Base-by-base conservation (phyloP, 345 rosid species). In the Tarenaya hassleriana region DNA sequence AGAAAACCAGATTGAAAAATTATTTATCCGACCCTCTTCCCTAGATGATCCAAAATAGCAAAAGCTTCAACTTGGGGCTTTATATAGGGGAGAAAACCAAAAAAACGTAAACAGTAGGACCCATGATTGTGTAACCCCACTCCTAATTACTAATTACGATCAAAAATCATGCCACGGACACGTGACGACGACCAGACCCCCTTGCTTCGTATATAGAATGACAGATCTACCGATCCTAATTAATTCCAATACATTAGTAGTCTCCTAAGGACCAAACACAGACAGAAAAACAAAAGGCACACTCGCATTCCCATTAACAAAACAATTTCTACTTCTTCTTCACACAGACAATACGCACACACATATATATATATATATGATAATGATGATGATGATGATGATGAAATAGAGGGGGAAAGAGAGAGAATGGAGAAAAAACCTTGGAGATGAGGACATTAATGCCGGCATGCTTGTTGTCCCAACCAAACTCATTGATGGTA, bases 381-480 rank as follows among this genome's bases (percentile, higher is more conserved):
- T n/a, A n/a, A n/a, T n/a, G n/a, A n/a, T n/a, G n/a, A n/a, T n/a
- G n/a, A n/a, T n/a, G n/a, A n/a, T n/a, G n/a, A n/a, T n/a, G n/a
- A n/a, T n/a, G n/a, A n/a, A n/a, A n/a, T n/a, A n/a, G n/a, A n/a
- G n/a, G n/a, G n/a, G n/a, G n/a, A n/a, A n/a, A n/a, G n/a, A n/a
- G n/a, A n/a, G n/a, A n/a, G n/a, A n/a, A n/a, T n/a, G n/a, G 3
- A 24, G 5, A 24, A 24, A 24, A 2, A 24, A 88, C 98, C 95
- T 88, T 84, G 62, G 98, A 83, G 69, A 92, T 77, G 66, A 92
- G 95, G 61, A 92, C 71, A 66, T 92, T 92, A 14, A 88, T 87
- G 55, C 96, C 98, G 50, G 98, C 82, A 56, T 86, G 88, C 74
- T 92, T 92, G 64, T 88, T 91, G 41, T 92, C 96, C 98, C 96